Evolutionary conservation across 768 basidiomycete species (phyloP).

Genomic region (Phylloporus sp.): DNA sequence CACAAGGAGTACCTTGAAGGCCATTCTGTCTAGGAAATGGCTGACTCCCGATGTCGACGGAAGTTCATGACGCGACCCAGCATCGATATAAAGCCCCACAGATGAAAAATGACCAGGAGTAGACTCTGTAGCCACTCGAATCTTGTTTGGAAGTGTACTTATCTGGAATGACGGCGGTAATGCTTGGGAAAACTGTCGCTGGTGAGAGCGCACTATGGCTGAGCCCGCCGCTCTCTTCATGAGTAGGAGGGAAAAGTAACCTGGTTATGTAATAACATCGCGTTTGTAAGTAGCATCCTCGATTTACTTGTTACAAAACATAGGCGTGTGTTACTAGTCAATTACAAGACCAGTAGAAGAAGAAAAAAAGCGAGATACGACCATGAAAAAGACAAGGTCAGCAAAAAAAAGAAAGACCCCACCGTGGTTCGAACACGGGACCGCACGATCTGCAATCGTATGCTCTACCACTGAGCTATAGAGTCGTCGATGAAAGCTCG

Average conservation of each 20-base stretch:
- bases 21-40: constrained; percentile 92
- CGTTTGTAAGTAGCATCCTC: no score
- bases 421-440: constrained; percentile 57
- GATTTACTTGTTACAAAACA: no score
- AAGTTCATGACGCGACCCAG: constrained; percentile 86
- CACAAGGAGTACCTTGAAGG: constrained; percentile 73
- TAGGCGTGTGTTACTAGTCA: no score
- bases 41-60: constrained; percentile 69
- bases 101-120: constrained; percentile 94
- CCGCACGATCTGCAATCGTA: constrained; percentile 55
- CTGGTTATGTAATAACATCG: neutral
- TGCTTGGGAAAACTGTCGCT: constrained; percentile 24
- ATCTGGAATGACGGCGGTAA: constrained; percentile 45
- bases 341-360: no score
- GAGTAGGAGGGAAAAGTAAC: no score
- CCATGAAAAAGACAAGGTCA: no score
- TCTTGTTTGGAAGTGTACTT: constrained; percentile 86
- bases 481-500: constrained; percentile 4
- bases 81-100: constrained; percentile 90
- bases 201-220: constrained; percentile 28
- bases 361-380: no score
- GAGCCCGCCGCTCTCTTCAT: constrained; percentile 40
- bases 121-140: constrained; percentile 86
- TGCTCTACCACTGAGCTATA: constrained; percentile 51
- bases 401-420: constrained; percentile 34